These are phyloP conservation scores for Rubroshorea leprosula DNA, from an alignment of 345 rosid species.

Conservation along the genomic window DNA sequence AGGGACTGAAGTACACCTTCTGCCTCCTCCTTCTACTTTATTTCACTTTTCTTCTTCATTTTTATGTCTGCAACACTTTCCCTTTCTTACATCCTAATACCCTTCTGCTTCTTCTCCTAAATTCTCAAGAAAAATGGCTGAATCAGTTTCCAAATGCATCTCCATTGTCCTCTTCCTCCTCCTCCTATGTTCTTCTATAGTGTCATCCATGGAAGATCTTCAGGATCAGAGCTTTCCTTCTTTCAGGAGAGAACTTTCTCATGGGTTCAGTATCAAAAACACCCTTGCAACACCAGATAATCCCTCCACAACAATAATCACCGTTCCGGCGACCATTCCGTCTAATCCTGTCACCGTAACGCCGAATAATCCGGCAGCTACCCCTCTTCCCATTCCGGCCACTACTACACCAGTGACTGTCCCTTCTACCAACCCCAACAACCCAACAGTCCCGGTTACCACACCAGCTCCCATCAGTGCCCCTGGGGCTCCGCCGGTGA, in stretches of 20 bases:
- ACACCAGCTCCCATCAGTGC: slow-evolving; percentile 50
- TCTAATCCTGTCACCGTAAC: slow-evolving; percentile 34
- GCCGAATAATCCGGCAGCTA: slow-evolving; percentile 17
- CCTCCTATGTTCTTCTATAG: not conserved
- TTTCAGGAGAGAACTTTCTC: slow-evolving; percentile 30
- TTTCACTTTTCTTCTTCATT: slow-evolving; percentile 1
- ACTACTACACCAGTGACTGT: slow-evolving; percentile 39
- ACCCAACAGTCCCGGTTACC: slow-evolving; percentile 43
- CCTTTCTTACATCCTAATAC: not conserved
- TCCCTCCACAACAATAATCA: slow-evolving; percentile 53
- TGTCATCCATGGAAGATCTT: slow-evolving; percentile 14
- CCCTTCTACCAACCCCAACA: slow-evolving; percentile 40
- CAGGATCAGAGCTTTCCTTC: slow-evolving; percentile 23
- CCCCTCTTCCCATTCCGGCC: slow-evolving; percentile 40
- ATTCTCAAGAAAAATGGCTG: not conserved
- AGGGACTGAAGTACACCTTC: too few relatives aligned
- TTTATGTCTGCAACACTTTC: not conserved
- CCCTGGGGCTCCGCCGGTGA: slow-evolving; percentile 49
- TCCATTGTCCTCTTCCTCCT: not conserved
- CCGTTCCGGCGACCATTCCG: slow-evolving; percentile 45
- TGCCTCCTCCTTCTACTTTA: slow-evolving; percentile 12
- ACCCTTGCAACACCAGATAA: slow-evolving; percentile 23
- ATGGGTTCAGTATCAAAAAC: slow-evolving; percentile 29
- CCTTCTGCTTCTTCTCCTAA: not conserved
- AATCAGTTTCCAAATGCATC: slow-evolving; percentile 20